These are phyloP conservation scores for Saccharomycopsis schoenii DNA, from an alignment of 805 yeast genomes.

Conservation along the genomic window DNA sequence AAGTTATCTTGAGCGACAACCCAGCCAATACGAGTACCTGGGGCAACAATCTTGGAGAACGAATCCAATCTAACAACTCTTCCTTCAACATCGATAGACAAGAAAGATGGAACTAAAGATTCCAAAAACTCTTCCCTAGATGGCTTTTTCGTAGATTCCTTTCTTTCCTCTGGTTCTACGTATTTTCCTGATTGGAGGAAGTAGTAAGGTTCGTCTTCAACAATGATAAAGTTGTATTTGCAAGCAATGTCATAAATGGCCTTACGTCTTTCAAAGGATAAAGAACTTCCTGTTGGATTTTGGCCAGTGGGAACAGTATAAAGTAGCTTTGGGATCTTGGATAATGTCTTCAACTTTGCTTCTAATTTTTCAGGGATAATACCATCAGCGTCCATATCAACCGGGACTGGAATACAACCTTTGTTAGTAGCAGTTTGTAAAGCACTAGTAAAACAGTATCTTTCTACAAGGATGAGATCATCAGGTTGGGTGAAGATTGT, in stretches of 20 bases:
- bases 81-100: slow-evolving; percentile 66
- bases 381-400: slow-evolving; percentile 56
- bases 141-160: slow-evolving; percentile 35
- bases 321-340: slow-evolving; percentile 40
- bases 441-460: slow-evolving; percentile 56
- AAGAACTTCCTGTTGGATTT: slow-evolving; percentile 65
- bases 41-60: slow-evolving; percentile 69
- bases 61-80: slow-evolving; percentile 72
- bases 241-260: slow-evolving; percentile 43
- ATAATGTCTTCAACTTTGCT: slow-evolving; percentile 31
- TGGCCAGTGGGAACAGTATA: slow-evolving; percentile 65
- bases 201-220: slow-evolving; percentile 71
- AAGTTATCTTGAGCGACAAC: slow-evolving; percentile 52
- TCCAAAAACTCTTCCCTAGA: slow-evolving; percentile 36
- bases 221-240: slow-evolving; percentile 50
- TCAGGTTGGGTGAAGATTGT: slow-evolving; percentile 48
- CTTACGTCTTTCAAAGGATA: slow-evolving; percentile 42
- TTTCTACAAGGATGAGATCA: slow-evolving; percentile 56
- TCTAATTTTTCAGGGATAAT: slow-evolving; percentile 48
- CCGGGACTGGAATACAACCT: slow-evolving; percentile 47
- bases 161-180: slow-evolving; percentile 20
- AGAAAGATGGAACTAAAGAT: slow-evolving; percentile 50
- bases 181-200: slow-evolving; percentile 31
- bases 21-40: slow-evolving; percentile 71
- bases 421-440: slow-evolving; percentile 57